A percentile compares a stretch with the other conserved stretches of the same genome.
These are phyloP conservation scores for Fraxinus quadrangulata DNA, from an alignment of 257 asterid genomes.

Conservation along the genomic window DNA sequence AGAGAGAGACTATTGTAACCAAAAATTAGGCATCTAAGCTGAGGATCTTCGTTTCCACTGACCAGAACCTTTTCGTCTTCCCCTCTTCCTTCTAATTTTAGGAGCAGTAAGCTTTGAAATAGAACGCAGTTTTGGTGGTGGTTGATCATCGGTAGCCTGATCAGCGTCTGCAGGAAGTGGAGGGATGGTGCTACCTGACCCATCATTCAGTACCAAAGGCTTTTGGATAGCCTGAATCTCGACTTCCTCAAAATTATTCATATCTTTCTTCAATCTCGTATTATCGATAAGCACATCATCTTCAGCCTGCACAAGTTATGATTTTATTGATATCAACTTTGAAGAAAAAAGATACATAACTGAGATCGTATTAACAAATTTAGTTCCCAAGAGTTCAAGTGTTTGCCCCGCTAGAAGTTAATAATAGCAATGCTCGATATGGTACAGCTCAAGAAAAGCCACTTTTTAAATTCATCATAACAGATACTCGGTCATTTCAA, in stretches of 20 bases:
- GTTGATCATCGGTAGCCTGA: conserved; percentile 42
- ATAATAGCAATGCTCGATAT: neutral
- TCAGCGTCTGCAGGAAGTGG: conserved; percentile 38
- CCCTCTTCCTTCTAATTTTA: conserved; percentile 53
- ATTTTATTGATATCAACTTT: conserved; percentile 9
- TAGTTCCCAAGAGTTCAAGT: neutral
- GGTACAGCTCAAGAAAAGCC: neutral
- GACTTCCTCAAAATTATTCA: conserved; percentile 44
- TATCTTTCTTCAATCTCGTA: conserved; percentile 54
- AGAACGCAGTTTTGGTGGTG: conserved; percentile 51
- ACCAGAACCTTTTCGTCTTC: conserved; percentile 47
- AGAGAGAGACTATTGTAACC: neutral
- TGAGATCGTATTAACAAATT: neutral
- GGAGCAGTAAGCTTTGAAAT: conserved; percentile 55
- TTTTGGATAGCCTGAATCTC: conserved; percentile 40
- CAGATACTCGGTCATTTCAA: neutral
- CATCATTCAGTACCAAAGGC: conserved; percentile 34
- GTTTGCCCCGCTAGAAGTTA: neutral
- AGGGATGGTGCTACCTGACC: conserved; percentile 29
- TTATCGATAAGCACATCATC: conserved; percentile 57
- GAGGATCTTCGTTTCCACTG: conserved; percentile 42
- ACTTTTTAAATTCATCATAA: neutral
- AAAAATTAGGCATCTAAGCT: conserved; percentile 25
- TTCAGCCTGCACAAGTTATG: conserved; percentile 47
- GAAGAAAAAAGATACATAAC: neutral